These are phyloP conservation scores for Auricularia sp. DNA, from an alignment of 768 basidiomycete genomes.

Conservation along the genomic window DNA sequence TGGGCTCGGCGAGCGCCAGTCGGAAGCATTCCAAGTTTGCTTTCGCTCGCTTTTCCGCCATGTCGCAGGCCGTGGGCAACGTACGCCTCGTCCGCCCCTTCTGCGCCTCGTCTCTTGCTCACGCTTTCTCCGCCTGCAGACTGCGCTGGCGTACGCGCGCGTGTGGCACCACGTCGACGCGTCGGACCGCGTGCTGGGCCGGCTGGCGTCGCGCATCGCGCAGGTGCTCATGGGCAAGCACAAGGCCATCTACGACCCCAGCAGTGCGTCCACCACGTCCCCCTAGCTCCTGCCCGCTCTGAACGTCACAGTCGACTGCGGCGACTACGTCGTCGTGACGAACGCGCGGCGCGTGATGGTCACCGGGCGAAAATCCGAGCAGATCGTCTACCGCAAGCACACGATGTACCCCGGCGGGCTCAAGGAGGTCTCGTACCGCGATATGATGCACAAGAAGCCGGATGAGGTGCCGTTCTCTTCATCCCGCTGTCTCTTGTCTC, in stretches of 20 bases:
- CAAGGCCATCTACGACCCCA: slow-evolving; percentile 92
- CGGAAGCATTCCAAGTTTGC: background rate
- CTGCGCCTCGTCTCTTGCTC: background rate
- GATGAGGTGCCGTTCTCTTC: slow-evolving; percentile 59
- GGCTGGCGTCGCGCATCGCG: slow-evolving; percentile 89
- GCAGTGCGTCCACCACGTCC: slow-evolving; percentile 41
- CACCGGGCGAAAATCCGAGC: slow-evolving; percentile 81
- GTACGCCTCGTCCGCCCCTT: slow-evolving; percentile 31
- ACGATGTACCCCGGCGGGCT: slow-evolving; percentile 89
- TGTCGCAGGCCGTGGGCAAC: slow-evolving; percentile 80
- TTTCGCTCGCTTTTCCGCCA: slow-evolving; percentile 16
- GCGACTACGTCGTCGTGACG: slow-evolving; percentile 95
- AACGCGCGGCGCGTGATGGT: slow-evolving; percentile 77
- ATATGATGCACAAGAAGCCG: slow-evolving; percentile 76
- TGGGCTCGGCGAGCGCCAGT: no score
- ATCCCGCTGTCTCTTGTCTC: slow-evolving; percentile 1
- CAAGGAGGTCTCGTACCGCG: slow-evolving; percentile 79
- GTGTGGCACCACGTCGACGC: slow-evolving; percentile 96
- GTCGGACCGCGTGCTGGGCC: slow-evolving; percentile 82
- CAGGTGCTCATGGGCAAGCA: slow-evolving; percentile 98
- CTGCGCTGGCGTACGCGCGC: slow-evolving; percentile 89
- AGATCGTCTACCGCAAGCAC: slow-evolving; percentile 82
- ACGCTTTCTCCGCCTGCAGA: slow-evolving; percentile 36
- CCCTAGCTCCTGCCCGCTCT: background rate
- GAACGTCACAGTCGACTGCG: slow-evolving; percentile 67